A percentile compares a stretch with the other conserved stretches of the same genome.
These are phyloP conservation scores for Pelargonium cotyledonis DNA, from an alignment of 441 rosid genomes.

Conservation along the genomic window DNA sequence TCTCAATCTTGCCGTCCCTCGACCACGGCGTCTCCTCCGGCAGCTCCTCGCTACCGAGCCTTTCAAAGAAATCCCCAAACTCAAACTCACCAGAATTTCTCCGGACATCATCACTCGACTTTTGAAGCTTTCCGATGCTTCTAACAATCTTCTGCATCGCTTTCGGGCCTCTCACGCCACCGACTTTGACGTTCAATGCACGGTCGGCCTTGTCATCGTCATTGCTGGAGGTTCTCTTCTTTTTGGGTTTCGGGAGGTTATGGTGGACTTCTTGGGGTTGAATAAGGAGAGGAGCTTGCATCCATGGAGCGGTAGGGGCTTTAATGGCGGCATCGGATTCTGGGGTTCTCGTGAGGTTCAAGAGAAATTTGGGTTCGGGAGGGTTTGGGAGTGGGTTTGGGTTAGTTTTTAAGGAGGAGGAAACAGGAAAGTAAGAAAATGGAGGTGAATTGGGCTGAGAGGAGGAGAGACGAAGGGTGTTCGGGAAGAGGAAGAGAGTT, in stretches of 20 bases:
- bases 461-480: no score
- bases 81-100: constrained; percentile 23
- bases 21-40: constrained; percentile 63
- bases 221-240: constrained; percentile 18
- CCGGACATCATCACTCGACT: constrained; percentile 20
- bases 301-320: constrained; percentile 74
- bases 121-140: constrained; percentile 42
- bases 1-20: constrained; percentile 43
- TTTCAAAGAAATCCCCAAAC: constrained; percentile 26
- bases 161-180: constrained; percentile 65
- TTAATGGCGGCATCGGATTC: constrained; percentile 31
- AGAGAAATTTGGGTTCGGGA: not conserved
- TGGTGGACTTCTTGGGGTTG: no score
- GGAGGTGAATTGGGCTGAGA: not conserved
- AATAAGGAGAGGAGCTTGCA: constrained; percentile 47
- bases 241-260: constrained; percentile 27
- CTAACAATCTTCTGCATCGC: constrained; percentile 53
- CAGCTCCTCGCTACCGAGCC: constrained; percentile 23
- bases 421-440: not conserved
- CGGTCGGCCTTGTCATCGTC: constrained; percentile 50
- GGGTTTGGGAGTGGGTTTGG: constrained; percentile 6
- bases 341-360: constrained; percentile 20
- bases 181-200: constrained; percentile 52
- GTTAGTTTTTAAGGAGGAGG: constrained; percentile 7
- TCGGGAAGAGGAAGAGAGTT: no score